A percentile compares a stretch with the other conserved stretches of the same genome.
phyloP scores from a whole-genome alignment of 2,329 filamentous ascomycete genomes.

The Colletotrichum tamarilloi region DNA sequence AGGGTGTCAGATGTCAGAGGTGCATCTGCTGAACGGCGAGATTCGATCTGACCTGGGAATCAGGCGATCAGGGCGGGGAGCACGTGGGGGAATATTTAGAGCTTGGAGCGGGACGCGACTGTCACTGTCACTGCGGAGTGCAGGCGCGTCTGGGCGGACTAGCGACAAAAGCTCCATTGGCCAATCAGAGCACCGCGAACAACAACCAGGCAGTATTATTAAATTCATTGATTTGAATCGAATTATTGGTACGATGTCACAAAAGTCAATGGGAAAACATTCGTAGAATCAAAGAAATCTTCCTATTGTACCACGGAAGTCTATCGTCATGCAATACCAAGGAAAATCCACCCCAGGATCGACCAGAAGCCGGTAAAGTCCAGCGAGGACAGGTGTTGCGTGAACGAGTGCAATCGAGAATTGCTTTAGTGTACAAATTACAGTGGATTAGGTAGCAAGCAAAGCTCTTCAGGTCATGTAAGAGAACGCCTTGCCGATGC shows the following conservation, averaged over 20 bases:
- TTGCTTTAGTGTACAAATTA: conserved; percentile 73
- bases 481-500: conserved; percentile 60
- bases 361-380: conserved; percentile 40
- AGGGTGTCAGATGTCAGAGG: conserved; percentile 15
- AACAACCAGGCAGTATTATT: neutral
- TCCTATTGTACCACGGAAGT: conserved; percentile 29
- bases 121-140: conserved; percentile 9
- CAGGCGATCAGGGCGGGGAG: conserved; percentile 32
- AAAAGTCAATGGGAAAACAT: neutral
- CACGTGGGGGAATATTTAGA: conserved; percentile 21
- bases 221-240: neutral
- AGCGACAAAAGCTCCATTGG: neutral
- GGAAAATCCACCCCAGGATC: conserved; percentile 31
- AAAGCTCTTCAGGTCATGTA: conserved; percentile 52
- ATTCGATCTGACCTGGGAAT: conserved; percentile 29
- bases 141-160: neutral
- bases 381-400: conserved; percentile 48
- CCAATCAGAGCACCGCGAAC: conserved; percentile 15
- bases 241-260: too few relatives aligned
- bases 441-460: conserved; percentile 65
- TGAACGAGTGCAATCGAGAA: conserved; percentile 56
- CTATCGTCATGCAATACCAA: conserved; percentile 34
- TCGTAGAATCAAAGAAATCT: conserved; percentile 23
- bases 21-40: conserved; percentile 23
- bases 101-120: conserved; percentile 23